These are phyloP conservation scores for Fraxinus excelsior DNA, from an alignment of 257 asterid genomes.

Conservation along the genomic window DNA sequence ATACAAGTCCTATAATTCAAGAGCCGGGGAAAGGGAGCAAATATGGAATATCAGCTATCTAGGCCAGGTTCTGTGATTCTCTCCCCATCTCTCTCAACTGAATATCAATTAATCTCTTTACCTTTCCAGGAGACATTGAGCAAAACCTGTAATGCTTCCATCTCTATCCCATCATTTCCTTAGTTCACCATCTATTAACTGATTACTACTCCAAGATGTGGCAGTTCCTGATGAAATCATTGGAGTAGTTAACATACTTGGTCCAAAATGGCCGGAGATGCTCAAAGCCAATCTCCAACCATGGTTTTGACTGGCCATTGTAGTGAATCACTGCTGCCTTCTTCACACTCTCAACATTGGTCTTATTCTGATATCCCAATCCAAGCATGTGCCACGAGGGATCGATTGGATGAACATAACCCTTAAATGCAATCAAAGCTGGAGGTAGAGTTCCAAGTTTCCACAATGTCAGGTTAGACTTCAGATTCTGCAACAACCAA, in stretches of 20 bases:
- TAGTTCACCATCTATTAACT: constrained; percentile 20
- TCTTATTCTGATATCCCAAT: constrained; percentile 89
- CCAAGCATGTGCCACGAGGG: constrained; percentile 99
- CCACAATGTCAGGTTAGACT: constrained; percentile 91
- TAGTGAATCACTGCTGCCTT: constrained; percentile 97
- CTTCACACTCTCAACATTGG: constrained; percentile 67
- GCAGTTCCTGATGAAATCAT: constrained; percentile 82
- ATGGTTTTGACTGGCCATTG: constrained; percentile 96
- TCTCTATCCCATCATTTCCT: constrained; percentile 29
- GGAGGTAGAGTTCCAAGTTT: constrained; percentile 99
- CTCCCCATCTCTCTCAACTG: constrained; percentile 26
- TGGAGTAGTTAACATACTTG: constrained; percentile 86
- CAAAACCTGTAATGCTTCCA: constrained; percentile 26
- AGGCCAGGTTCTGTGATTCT: constrained; percentile 35
- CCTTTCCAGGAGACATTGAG: constrained; percentile 34
- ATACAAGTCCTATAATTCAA: constrained; percentile 45
- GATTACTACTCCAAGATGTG: constrained; percentile 82
- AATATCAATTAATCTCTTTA: constrained; percentile 36
- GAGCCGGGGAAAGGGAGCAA: constrained; percentile 35
- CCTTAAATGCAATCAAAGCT: constrained; percentile 94
- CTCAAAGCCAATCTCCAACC: constrained; percentile 97
- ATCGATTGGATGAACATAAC: constrained; percentile 84
- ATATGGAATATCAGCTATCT: constrained; percentile 9
- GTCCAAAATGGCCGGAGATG: constrained; percentile 99
- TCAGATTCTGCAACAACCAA: constrained; percentile 73